phyloP scores from a whole-genome alignment of 495 filamentous ascomycete species.

The Copromyces sp. region DNA sequence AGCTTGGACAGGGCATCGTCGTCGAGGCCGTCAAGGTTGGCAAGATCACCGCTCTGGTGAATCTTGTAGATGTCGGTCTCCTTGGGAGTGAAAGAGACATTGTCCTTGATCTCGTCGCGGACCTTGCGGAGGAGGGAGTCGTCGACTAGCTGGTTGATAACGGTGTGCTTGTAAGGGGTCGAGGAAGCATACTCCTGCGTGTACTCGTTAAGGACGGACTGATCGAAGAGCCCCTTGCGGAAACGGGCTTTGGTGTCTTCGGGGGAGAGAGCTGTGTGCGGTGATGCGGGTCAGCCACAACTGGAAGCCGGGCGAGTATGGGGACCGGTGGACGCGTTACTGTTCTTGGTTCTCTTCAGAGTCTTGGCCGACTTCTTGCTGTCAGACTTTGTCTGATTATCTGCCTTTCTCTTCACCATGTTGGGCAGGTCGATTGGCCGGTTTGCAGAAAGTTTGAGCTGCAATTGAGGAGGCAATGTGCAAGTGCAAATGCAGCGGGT shows the following conservation, averaged over 20 bases:
- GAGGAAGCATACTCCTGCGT: conserved; percentile 61
- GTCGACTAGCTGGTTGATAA: conserved; percentile 72
- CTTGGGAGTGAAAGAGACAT: conserved; percentile 92
- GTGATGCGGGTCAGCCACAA: conserved; percentile 11
- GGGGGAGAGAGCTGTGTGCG: conserved; percentile 27
- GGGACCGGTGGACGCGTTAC: conserved; percentile 17
- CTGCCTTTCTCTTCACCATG: conserved; percentile 42
- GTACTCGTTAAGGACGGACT: conserved; percentile 55
- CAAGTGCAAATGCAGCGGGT: neutral
- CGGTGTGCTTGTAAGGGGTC: conserved; percentile 79
- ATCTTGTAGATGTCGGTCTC: conserved; percentile 99
- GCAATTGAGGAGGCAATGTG: neutral
- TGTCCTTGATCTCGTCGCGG: conserved; percentile 75
- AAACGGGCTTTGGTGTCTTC: conserved; percentile 49
- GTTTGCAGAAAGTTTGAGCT: neutral
- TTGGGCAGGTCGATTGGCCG: conserved; percentile 14
- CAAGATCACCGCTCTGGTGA: conserved; percentile 94
- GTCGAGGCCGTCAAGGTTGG: conserved; percentile 90
- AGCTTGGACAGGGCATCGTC: conserved; percentile 69
- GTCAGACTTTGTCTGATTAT: conserved; percentile 15
- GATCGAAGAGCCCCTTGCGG: conserved; percentile 65
- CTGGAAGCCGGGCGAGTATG: conserved; percentile 4
- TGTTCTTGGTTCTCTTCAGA: conserved; percentile 33
- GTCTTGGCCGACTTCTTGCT: conserved; percentile 26
- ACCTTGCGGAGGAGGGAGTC: conserved; percentile 74